Evolutionary conservation across 2,329 filamentous ascomycete genomes (phyloP).

Genomic region (Colletotrichum lentis): DNA sequence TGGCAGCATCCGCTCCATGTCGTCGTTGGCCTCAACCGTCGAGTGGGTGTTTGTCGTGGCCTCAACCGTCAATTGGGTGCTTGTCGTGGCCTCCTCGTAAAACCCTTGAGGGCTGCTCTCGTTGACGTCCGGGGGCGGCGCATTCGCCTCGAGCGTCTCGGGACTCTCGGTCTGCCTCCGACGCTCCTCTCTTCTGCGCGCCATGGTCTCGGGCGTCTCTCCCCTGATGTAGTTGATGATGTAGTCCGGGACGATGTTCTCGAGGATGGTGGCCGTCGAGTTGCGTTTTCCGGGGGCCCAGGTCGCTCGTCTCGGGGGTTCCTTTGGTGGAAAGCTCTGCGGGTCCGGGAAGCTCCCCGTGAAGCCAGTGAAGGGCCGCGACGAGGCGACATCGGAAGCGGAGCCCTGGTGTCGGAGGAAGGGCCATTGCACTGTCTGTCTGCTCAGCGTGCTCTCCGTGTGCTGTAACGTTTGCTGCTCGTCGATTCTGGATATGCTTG

Average conservation of each 20-base stretch:
- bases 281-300: slow-evolving; percentile 38
- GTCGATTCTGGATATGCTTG: slow-evolving; percentile 1
- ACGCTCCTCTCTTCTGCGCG: slow-evolving; percentile 53
- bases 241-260: slow-evolving; percentile 62
- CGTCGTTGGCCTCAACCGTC: slow-evolving; percentile 28
- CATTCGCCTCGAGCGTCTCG: slow-evolving; percentile 41
- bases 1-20: slow-evolving; percentile 33
- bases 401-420: slow-evolving; percentile 36
- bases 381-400: slow-evolving; percentile 34
- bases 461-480: slow-evolving; percentile 14
- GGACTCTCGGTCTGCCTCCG: slow-evolving; percentile 44
- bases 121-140: not conserved
- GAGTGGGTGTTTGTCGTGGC: slow-evolving; percentile 25
- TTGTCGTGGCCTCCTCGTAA: slow-evolving; percentile 32
- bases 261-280: slow-evolving; percentile 35
- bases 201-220: slow-evolving; percentile 63
- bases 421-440: slow-evolving; percentile 39
- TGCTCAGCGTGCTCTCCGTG: slow-evolving; percentile 31
- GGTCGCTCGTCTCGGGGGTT: slow-evolving; percentile 33
- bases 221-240: slow-evolving; percentile 64
- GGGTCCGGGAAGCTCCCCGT: slow-evolving; percentile 31
- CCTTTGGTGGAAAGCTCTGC: slow-evolving; percentile 22
- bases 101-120: slow-evolving; percentile 16
- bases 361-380: slow-evolving; percentile 34
- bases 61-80: slow-evolving; percentile 16